Percentiles rank a stretch among this genome's conserved stretches.
Conservation (phyloP, 257 asterid species). For the Solanum rostratum region DNA sequence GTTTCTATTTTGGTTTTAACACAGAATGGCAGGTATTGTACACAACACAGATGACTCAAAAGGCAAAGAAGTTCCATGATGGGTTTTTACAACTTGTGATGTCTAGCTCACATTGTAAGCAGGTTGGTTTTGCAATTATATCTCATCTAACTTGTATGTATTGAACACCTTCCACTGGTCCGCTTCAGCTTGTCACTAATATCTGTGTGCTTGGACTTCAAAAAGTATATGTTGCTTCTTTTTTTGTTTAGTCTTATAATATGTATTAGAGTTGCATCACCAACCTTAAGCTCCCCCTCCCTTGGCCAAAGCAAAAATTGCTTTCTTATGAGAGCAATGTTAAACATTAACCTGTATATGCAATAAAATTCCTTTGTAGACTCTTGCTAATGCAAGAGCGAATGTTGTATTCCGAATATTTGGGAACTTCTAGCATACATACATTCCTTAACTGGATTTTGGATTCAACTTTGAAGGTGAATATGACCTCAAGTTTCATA, state of each 20-base stretch:
- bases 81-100: conserved; percentile 53
- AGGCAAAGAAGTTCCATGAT: conserved; percentile 78
- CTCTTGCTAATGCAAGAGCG: background rate
- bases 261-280: background rate
- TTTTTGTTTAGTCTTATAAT: background rate
- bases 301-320: background rate
- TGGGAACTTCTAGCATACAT: background rate
- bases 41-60: conserved; percentile 77
- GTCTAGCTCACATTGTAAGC: conserved; percentile 67
- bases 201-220: background rate
- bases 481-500: background rate
- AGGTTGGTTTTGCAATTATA: conserved; percentile 38
- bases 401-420: background rate
- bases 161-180: background rate
- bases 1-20: background rate
- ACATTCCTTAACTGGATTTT: background rate
- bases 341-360: background rate
- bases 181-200: background rate
- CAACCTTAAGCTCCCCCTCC: background rate
- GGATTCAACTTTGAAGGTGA: background rate
- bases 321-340: background rate
- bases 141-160: background rate
- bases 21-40: conserved; percentile 86
- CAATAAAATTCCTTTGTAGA: background rate
- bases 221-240: background rate